Percentiles rank a stretch among this genome's conserved stretches.
Evolutionary conservation across 2,329 filamentous ascomycete genomes (phyloP).

Genomic region (Akanthomyces uredinophilus): DNA sequence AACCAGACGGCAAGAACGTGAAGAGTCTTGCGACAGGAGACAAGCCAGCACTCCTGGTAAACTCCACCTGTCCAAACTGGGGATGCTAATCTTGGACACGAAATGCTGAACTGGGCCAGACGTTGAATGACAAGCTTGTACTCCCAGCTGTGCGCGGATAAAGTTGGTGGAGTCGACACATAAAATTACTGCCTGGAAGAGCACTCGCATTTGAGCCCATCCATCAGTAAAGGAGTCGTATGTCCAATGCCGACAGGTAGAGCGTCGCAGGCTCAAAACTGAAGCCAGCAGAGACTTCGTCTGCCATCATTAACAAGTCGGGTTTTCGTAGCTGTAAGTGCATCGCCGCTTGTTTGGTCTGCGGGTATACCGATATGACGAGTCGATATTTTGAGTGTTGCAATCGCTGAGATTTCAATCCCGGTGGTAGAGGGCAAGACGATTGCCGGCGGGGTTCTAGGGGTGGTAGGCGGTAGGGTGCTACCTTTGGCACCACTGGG

Average conservation of each 20-base stretch:
- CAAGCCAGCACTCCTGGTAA: not conserved
- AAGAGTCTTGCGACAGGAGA: constrained; percentile 8
- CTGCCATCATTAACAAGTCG: not conserved
- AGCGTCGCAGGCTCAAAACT: not conserved
- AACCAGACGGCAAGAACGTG: constrained; percentile 22
- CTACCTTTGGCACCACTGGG: not conserved
- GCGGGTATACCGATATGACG: constrained; percentile 12
- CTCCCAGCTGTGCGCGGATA: not conserved
- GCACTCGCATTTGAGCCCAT: not conserved
- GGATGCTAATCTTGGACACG: not conserved
- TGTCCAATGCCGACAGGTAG: not conserved
- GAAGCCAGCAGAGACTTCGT: not conserved
- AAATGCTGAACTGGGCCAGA: not conserved
- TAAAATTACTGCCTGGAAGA: not conserved
- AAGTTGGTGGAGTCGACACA: not conserved
- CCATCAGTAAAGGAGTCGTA: not conserved
- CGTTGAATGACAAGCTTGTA: not conserved
- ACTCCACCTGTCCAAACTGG: not conserved
- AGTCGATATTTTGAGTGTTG: constrained; percentile 4
- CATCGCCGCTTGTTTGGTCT: constrained; percentile 5
- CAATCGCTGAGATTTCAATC: not conserved
- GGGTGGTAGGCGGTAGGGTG: too few species aligned
- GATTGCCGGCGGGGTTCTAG: not conserved
- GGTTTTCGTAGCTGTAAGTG: not conserved
- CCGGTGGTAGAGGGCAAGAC: not conserved